Evolutionary conservation across 768 basidiomycete species (phyloP), one percentile per base, ranked within the genome.

Genomic region (Arthromyces matolae): DNA sequence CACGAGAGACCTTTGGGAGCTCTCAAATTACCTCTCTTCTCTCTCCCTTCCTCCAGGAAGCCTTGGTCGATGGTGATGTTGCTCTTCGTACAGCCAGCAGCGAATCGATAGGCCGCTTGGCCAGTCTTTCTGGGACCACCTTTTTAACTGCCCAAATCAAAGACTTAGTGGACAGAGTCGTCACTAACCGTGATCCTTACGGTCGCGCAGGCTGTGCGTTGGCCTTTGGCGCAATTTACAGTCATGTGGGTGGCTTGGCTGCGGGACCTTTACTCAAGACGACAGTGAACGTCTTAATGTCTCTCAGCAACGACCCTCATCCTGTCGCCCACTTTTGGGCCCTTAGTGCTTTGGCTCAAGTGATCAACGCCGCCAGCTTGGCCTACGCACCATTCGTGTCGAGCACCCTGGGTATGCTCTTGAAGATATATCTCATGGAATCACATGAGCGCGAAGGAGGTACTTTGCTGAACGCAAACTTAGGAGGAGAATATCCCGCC

Each of bases 271-370:
- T 97, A 13, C 76, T 98, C 50, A 98, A 97, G 66, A 96, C 94
- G 0, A 92, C 94, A 0, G 89, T 95, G 52, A 93, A 96, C 60
- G 84, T 98, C 36, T 75, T 97, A 29, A 90, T 95, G 82, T 95
- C 94, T 0, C 79, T 99, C 16, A 84, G 87, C 64, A 93, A 89
- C 51, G 96, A 99, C 64, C 93, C 95, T 0, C 96, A 98, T 63
- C 95, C 96, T 0, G 78, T 93, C 25, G 96, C 97, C 5, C 95
- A 98, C 64, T 96, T 87, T 60, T 94, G 89, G 84, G 86, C 95
- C 2, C 71, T 97, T 52, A 83, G 80, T 39, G 89, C 96, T 1
- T 73, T 99, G 24, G 81, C 86, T 5, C 76, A 81, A 13, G 94
- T 98, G 48, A 86, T 96, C 62, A 85, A 90, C 60, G 86, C 94